Evolutionary conservation across 192 early-diverging fungal genomes (phyloP).

Genomic region (Coemansia aciculifera): DNA sequence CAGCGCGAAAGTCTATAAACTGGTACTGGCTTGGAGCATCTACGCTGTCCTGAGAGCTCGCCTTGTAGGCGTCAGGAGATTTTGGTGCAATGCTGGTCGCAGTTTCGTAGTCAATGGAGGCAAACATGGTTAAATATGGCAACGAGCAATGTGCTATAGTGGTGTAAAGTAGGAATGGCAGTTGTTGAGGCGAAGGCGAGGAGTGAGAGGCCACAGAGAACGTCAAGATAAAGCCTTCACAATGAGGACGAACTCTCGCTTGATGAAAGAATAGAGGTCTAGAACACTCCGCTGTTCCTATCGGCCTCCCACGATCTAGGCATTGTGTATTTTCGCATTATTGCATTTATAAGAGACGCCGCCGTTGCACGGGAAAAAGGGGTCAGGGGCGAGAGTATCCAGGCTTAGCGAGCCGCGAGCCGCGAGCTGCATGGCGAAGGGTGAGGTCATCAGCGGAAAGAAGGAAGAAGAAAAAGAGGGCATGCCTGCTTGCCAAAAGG

Average conservation of each 20-base stretch:
- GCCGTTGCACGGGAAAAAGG: not conserved
- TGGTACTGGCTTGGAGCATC: slow-evolving; percentile 2
- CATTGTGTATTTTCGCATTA: not conserved
- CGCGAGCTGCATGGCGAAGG: not conserved
- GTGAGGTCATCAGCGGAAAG: slow-evolving; percentile 3
- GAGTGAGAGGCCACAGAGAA: not conserved
- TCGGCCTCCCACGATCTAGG: not conserved
- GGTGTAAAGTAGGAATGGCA: not conserved
- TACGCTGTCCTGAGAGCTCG: not conserved
- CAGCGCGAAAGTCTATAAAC: slow-evolving; percentile 33
- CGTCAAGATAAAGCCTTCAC: not conserved
- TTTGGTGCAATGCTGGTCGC: not conserved
- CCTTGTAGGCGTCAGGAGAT: not conserved
- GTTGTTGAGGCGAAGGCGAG: not conserved
- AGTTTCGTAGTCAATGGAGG: not conserved
- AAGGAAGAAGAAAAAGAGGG: not conserved
- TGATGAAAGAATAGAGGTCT: too few species aligned
- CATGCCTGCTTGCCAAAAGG: not conserved
- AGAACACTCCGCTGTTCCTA: not conserved
- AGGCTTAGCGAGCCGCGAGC: not conserved
- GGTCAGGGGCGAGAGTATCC: not conserved
- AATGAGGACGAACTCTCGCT: too few species aligned
- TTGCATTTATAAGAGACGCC: not conserved
- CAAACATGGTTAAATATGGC: slow-evolving; percentile 11
- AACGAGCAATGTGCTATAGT: not conserved